Evolutionary conservation across 768 basidiomycete species (phyloP).

Genomic region (Kwoniella sp.): DNA sequence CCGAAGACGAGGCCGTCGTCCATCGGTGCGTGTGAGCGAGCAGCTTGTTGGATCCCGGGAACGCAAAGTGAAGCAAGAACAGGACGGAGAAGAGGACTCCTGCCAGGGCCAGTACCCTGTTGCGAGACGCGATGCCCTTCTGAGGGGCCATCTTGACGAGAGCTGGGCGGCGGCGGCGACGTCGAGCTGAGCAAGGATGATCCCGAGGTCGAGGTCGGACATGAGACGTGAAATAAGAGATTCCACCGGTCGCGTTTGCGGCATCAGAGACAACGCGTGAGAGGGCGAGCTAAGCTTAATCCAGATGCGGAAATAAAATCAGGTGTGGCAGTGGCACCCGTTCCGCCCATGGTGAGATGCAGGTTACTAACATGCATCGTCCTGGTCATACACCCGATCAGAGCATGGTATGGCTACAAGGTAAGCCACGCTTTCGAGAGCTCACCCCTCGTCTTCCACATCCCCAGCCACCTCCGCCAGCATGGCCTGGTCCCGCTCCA

Average conservation of each 20-base stretch:
- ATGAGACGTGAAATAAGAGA: too few species aligned
- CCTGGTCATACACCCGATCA: too few species aligned
- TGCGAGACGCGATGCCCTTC: constrained; percentile 20
- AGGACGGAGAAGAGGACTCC: constrained; percentile 21
- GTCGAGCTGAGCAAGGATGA: too few species aligned
- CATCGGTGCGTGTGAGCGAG: constrained; percentile 37
- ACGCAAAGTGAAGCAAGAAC: constrained; percentile 33
- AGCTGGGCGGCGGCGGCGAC: too few species aligned
- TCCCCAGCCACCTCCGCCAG: neutral
- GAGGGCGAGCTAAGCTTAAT: neutral
- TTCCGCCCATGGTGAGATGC: too few species aligned
- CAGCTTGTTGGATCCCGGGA: constrained; percentile 23
- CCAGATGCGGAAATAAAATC: neutral
- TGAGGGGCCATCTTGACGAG: constrained; percentile 7
- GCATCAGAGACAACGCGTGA: neutral
- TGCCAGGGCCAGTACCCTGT: constrained; percentile 20
- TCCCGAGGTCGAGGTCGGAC: too few species aligned
- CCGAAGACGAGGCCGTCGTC: constrained; percentile 43
- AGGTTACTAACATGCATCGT: too few species aligned
- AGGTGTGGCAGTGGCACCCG: neutral
- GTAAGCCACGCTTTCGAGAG: neutral
- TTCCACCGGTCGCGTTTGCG: neutral
- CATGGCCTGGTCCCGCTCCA: constrained; percentile 1
- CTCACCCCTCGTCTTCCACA: too few species aligned
- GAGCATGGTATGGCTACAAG: neutral